Evolutionary conservation across 768 basidiomycete species (phyloP).

Genomic region (Multifurca ochricompacta): DNA sequence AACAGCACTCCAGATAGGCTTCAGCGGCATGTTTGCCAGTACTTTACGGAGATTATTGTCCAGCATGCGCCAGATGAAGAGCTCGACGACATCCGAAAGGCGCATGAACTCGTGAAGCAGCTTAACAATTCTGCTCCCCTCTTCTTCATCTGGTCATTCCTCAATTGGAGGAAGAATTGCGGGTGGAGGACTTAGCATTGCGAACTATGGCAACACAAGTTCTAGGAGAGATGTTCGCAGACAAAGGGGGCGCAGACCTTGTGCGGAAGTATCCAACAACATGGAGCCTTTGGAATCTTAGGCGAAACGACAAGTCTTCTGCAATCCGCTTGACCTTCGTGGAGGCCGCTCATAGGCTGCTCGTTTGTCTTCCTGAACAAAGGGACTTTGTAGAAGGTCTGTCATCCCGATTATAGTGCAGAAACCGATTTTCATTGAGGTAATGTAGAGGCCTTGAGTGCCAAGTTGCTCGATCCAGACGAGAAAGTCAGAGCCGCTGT

Average conservation of each 20-base stretch:
- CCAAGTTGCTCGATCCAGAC: constrained; percentile 79
- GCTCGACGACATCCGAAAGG: constrained; percentile 57
- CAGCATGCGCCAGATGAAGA: constrained; percentile 52
- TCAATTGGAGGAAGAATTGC: constrained; percentile 84
- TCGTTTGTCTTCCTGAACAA: constrained; percentile 60
- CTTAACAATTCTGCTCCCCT: constrained; percentile 74
- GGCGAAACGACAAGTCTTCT: constrained; percentile 68
- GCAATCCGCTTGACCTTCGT: constrained; percentile 72
- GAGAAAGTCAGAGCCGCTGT: constrained; percentile 84
- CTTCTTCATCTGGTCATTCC: constrained; percentile 88
- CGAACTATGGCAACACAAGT: constrained; percentile 78
- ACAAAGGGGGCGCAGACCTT: constrained; percentile 65
- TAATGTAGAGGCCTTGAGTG: constrained; percentile 43
- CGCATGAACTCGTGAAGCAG: constrained; percentile 81
- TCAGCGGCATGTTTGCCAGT: constrained; percentile 81
- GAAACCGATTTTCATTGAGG: background rate
- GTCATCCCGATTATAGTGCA: constrained; percentile 20
- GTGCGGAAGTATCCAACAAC: constrained; percentile 73
- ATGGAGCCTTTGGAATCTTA: constrained; percentile 77
- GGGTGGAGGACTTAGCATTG: constrained; percentile 61
- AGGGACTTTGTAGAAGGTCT: constrained; percentile 65
- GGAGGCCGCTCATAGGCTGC: constrained; percentile 54
- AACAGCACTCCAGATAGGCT: constrained; percentile 78
- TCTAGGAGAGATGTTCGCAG: constrained; percentile 86
- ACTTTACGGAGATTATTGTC: constrained; percentile 87